phyloP scores from a whole-genome alignment of 2,329 filamentous ascomycete species.

The Aureobasidium mangrovei region DNA sequence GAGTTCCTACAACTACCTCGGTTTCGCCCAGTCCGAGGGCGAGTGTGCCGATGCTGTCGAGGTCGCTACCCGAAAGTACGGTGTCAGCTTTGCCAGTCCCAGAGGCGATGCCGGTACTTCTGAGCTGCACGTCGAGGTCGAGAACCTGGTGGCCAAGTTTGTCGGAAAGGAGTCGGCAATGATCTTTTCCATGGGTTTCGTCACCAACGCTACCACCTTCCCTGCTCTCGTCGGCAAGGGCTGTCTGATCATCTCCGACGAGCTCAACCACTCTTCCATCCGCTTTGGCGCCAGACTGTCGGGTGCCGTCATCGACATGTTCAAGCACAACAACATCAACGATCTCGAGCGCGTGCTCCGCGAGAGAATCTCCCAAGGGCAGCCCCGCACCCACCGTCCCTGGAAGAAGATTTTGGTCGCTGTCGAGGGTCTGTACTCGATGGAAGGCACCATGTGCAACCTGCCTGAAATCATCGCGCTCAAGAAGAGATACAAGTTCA shows the following conservation, averaged over 20 bases:
- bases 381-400: conserved; percentile 93
- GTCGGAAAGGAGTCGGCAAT: conserved; percentile 91
- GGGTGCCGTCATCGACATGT: conserved; percentile 88
- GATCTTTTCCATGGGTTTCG: conserved; percentile 98
- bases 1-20: conserved; percentile 99
- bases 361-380: conserved; percentile 90
- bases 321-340: conserved; percentile 94
- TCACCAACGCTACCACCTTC: conserved; percentile 89
- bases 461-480: conserved; percentile 79
- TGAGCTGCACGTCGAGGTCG: conserved; percentile 81
- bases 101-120: conserved; percentile 77
- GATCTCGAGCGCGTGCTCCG: conserved; percentile 79
- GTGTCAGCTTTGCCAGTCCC: conserved; percentile 72
- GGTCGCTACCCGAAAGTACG: conserved; percentile 74
- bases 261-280: conserved; percentile 96
- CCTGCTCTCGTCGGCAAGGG: conserved; percentile 87
- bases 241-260: conserved; percentile 89
- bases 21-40: conserved; percentile 94
- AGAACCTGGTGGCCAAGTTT: conserved; percentile 80
- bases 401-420: conserved; percentile 99
- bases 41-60: conserved; percentile 92
- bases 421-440: conserved; percentile 95
- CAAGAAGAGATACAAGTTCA: conserved; percentile 95
- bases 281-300: conserved; percentile 90
- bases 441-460: conserved; percentile 99